These are phyloP conservation scores for Phytopythium helicoides DNA, from an alignment of 352 stramenopile species.

Conservation along the genomic window DNA sequence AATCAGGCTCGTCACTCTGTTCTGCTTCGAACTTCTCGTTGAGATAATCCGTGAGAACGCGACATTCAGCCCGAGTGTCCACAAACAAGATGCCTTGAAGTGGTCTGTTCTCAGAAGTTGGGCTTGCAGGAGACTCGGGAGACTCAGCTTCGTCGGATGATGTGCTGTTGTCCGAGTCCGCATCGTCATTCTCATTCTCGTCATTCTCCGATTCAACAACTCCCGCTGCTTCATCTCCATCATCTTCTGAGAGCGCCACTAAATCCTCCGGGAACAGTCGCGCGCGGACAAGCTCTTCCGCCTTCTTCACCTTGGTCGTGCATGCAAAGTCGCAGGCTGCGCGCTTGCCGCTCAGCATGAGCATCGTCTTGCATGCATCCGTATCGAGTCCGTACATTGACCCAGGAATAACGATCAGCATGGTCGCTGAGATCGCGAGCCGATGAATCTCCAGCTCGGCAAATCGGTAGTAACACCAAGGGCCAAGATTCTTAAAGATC, in stretches of 20 bases:
- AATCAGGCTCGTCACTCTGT: conserved; percentile 12
- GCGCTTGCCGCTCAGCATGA: conserved; percentile 40
- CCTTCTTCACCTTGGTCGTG: conserved; percentile 52
- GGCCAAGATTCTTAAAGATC: conserved; percentile 59
- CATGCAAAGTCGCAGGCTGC: conserved; percentile 42
- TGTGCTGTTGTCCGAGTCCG: not conserved
- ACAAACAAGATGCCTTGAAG: conserved; percentile 87
- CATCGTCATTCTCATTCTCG: too few species aligned
- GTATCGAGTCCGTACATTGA: conserved; percentile 58
- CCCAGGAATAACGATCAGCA: conserved; percentile 47
- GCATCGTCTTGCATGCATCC: conserved; percentile 51
- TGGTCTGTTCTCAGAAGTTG: not conserved
- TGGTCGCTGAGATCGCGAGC: conserved; percentile 44
- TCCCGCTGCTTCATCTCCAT: conserved; percentile 13
- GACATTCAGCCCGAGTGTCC: conserved; percentile 75
- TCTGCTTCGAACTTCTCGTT: conserved; percentile 52
- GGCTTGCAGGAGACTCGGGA: not conserved
- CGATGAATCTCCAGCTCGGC: conserved; percentile 73
- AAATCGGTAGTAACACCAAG: conserved; percentile 77
- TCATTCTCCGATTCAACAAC: too few species aligned
- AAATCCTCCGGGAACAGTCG: conserved; percentile 22
- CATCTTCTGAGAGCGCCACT: conserved; percentile 14
- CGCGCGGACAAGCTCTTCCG: conserved; percentile 43
- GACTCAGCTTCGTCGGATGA: not conserved
- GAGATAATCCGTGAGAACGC: conserved; percentile 74